A percentile compares a stretch with the other conserved stretches of the same genome.
These are phyloP conservation scores for Mollisiaceae sp. DNA, from an alignment of 2,329 filamentous ascomycete genomes.

Conservation along the genomic window DNA sequence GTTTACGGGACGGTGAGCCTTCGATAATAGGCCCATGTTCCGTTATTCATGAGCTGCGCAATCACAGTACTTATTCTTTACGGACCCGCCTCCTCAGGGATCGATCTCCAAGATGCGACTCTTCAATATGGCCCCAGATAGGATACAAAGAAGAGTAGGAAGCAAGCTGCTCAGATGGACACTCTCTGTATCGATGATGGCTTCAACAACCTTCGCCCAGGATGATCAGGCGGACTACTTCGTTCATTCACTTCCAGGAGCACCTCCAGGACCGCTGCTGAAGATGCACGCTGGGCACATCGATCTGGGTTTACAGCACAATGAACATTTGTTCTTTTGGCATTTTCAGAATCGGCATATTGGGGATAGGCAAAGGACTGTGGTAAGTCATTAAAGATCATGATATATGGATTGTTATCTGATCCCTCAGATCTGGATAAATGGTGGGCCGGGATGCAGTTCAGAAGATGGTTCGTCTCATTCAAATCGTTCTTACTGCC, in stretches of 20 bases:
- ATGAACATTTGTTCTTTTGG: conserved; percentile 99
- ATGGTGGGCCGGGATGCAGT: conserved; percentile 95
- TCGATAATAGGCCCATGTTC: background rate
- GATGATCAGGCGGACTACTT: conserved; percentile 86
- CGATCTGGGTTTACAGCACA: conserved; percentile 81
- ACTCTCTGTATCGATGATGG: conserved; percentile 52
- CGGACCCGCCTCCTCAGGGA: conserved; percentile 8
- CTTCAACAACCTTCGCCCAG: conserved; percentile 48
- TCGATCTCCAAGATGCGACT: conserved; percentile 37
- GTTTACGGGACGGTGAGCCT: background rate
- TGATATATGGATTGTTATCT: background rate
- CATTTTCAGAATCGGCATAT: conserved; percentile 96
- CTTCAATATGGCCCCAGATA: conserved; percentile 27
- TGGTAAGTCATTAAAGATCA: conserved; percentile 6
- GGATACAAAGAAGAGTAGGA: conserved; percentile 19
- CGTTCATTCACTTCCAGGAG: conserved; percentile 82
- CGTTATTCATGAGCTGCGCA: conserved; percentile 5
- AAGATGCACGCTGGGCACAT: conserved; percentile 99
- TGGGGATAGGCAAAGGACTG: conserved; percentile 79
- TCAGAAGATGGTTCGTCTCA: conserved; percentile 78
- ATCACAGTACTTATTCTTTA: background rate
- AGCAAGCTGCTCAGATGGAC: conserved; percentile 35
- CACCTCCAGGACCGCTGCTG: conserved; percentile 75
- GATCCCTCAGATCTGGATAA: conserved; percentile 63
- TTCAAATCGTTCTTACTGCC: background rate